phyloP scores from a whole-genome alignment of 169 alveolate species.

The Plasmodium yoelii region DNA sequence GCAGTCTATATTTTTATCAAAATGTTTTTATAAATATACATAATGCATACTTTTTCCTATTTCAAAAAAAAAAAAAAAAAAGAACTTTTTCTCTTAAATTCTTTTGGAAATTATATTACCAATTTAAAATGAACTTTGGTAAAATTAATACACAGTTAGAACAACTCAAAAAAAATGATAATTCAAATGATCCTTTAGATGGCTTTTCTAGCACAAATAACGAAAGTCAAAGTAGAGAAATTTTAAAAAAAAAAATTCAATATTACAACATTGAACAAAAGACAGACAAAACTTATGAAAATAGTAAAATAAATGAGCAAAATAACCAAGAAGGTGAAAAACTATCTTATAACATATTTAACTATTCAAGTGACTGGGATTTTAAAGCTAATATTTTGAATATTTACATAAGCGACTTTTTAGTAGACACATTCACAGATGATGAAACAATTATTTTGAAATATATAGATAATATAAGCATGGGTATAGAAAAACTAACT shows the following conservation, averaged over 20 bases:
- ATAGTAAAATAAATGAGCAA: not conserved
- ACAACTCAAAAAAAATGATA: not conserved
- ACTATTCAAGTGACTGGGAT: conserved; percentile 43
- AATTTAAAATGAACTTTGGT: conserved; percentile 30
- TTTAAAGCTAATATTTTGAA: conserved; percentile 38
- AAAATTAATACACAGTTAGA: conserved; percentile 4
- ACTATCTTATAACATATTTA: conserved; percentile 22
- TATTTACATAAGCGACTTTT: conserved; percentile 36
- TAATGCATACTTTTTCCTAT: conserved; percentile 33
- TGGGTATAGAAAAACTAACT: conserved; percentile 8
- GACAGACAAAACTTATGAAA: not conserved
- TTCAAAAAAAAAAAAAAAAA: conserved; percentile 57
- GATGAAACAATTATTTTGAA: conserved; percentile 22
- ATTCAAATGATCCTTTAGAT: not conserved
- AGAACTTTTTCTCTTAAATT: conserved; percentile 46
- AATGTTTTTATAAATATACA: conserved; percentile 49
- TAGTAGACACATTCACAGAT: conserved; percentile 2
- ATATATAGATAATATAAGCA: conserved; percentile 14
- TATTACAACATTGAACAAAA: too few species aligned
- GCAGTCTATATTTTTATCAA: conserved; percentile 24
- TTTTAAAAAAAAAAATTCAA: too few species aligned
- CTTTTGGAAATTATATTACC: conserved; percentile 47
- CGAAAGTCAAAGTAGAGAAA: not conserved
- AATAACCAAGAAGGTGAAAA: not conserved
- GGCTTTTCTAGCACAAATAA: not conserved